These are phyloP conservation scores for Gentiana straminea DNA, from an alignment of 257 asterid species.

Conservation along the genomic window DNA sequence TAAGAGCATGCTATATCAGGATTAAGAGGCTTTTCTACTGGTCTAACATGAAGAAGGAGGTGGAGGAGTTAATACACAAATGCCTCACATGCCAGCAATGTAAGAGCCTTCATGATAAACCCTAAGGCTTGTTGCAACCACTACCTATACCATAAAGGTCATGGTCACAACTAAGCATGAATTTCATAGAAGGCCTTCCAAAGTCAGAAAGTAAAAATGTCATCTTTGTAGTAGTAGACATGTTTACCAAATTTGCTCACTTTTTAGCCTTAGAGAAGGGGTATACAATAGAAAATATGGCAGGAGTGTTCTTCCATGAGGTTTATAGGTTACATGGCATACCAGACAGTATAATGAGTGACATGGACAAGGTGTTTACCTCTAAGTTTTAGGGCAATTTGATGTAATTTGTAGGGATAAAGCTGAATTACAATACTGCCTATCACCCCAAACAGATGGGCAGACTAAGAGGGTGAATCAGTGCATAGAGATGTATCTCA, in stretches of 20 bases:
- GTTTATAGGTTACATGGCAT: not conserved
- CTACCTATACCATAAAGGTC: not conserved
- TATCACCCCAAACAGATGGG: not conserved
- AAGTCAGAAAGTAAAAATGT: not conserved
- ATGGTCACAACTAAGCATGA: not conserved
- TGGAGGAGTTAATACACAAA: not conserved
- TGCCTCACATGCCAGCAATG: not conserved
- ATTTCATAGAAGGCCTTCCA: slow-evolving; percentile 1
- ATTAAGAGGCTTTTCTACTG: not conserved
- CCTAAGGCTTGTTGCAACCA: not conserved
- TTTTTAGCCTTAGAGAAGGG: not conserved
- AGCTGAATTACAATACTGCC: not conserved
- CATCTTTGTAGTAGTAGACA: slow-evolving; percentile 1
- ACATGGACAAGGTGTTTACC: not conserved
- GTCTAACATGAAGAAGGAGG: not conserved
- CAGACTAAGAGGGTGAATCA: not conserved
- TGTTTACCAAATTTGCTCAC: slow-evolving; percentile 1
- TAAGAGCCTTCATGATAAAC: not conserved
- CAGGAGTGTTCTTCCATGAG: not conserved
- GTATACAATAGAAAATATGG: not conserved
- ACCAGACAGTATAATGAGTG: not conserved
- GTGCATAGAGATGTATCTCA: not conserved
- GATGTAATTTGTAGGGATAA: not conserved
- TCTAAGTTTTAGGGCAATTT: slow-evolving; percentile 1
- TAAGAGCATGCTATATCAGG: not conserved